Evolutionary conservation across 2,329 filamentous ascomycete species (phyloP).

Genomic region (Pseudodiploospora longispora): DNA sequence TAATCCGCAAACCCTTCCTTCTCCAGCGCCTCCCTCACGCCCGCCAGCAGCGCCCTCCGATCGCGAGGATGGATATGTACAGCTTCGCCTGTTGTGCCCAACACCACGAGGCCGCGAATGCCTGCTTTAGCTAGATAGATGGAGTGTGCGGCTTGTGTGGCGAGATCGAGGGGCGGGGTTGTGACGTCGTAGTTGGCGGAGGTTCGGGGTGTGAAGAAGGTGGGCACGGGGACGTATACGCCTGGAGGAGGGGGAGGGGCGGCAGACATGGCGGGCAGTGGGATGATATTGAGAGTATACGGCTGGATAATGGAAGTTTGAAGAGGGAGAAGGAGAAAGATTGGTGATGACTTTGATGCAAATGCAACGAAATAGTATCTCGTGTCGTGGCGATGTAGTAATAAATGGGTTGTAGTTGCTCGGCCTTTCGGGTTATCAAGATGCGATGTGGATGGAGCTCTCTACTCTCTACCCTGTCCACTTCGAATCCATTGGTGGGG

Average conservation of each 20-base stretch:
- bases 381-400: too few relatives aligned
- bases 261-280: conserved; percentile 14
- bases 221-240: conserved; percentile 54
- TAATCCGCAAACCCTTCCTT: conserved; percentile 48
- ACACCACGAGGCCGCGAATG: conserved; percentile 52
- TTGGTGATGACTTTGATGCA: too few relatives aligned
- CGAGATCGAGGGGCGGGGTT: conserved; percentile 46
- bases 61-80: conserved; percentile 54
- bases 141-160: conserved; percentile 49
- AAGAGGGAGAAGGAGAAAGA: too few relatives aligned
- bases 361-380: too few relatives aligned
- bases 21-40: conserved; percentile 46
- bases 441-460: too few relatives aligned
- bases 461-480: too few relatives aligned
- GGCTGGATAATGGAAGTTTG: too few relatives aligned
- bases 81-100: conserved; percentile 57
- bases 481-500: too few relatives aligned
- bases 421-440: too few relatives aligned
- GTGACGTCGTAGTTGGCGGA: conserved; percentile 33
- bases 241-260: conserved; percentile 41
- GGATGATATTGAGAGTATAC: too few relatives aligned
- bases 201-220: conserved; percentile 47
- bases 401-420: too few relatives aligned
- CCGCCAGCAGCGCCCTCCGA: conserved; percentile 45
- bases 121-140: conserved; percentile 53